Evolutionary conservation across 371 early-diverging fungal species (phyloP).

Genomic region (Apophysomyces ossiformis): DNA sequence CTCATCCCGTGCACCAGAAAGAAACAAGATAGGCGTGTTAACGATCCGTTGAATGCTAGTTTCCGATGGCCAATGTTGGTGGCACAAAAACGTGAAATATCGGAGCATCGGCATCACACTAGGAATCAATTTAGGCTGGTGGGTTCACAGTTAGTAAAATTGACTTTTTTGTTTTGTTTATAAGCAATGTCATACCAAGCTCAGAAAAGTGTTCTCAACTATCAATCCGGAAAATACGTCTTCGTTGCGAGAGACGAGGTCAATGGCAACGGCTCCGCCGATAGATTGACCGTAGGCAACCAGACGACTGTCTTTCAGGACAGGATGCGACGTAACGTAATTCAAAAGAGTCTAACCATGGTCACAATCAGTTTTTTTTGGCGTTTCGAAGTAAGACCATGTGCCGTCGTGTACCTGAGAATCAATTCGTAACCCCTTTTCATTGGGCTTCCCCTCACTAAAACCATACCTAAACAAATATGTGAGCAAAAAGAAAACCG

Average conservation of each 20-base stretch:
- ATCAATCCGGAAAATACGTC: slow-evolving; percentile 82
- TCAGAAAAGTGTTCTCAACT: slow-evolving; percentile 95
- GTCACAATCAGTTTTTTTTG: neutral
- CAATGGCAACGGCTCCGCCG: slow-evolving; percentile 97
- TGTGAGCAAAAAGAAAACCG: neutral
- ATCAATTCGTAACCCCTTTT: slow-evolving; percentile 88
- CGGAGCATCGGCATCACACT: slow-evolving; percentile 78
- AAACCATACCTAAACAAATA: slow-evolving; percentile 75
- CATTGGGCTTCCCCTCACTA: slow-evolving; percentile 85
- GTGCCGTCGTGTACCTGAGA: slow-evolving; percentile 65
- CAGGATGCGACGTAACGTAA: slow-evolving; percentile 74
- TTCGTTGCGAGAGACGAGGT: slow-evolving; percentile 79
- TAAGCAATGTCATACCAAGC: slow-evolving; percentile 61
- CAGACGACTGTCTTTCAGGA: slow-evolving; percentile 74
- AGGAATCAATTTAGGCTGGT: slow-evolving; percentile 85
- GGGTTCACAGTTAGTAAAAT: neutral
- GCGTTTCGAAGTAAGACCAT: neutral
- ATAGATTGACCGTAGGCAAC: slow-evolving; percentile 95
- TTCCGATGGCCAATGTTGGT: slow-evolving; percentile 91
- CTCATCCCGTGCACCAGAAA: slow-evolving; percentile 85
- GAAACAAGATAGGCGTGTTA: slow-evolving; percentile 81
- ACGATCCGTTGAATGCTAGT: slow-evolving; percentile 69
- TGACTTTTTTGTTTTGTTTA: neutral
- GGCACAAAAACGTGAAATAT: slow-evolving; percentile 79
- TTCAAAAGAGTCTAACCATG: slow-evolving; percentile 76